Conservation (phyloP, 2,329 filamentous ascomycete species). For the Cadophora sp. region DNA sequence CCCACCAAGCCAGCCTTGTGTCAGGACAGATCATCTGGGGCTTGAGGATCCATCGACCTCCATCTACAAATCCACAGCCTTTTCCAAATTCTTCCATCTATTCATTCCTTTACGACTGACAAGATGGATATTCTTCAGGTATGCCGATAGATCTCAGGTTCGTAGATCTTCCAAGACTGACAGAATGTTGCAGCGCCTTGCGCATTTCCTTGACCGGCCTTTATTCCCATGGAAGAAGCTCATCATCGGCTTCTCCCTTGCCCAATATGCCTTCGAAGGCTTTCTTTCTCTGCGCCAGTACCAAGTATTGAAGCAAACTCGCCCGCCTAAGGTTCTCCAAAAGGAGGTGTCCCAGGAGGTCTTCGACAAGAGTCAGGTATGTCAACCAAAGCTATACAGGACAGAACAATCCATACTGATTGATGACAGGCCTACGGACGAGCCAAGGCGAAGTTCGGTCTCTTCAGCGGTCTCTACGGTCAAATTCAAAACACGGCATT, state of each 20-base stretch:
- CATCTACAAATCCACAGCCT: constrained; percentile 8
- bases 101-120: constrained; percentile 29
- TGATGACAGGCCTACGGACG: constrained; percentile 79
- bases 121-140: constrained; percentile 48
- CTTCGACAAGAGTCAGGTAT: constrained; percentile 89
- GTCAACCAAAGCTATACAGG: constrained; percentile 27
- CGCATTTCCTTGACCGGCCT: constrained; percentile 86
- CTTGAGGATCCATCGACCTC: background rate
- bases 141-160: constrained; percentile 17
- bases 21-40: constrained; percentile 21
- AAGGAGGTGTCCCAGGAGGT: constrained; percentile 89
- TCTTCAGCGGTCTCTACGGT: constrained; percentile 81
- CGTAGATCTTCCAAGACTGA: constrained; percentile 22
- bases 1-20: constrained; percentile 8
- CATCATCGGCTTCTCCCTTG: constrained; percentile 91
- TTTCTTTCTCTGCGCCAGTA: constrained; percentile 92
- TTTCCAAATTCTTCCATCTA: constrained; percentile 18
- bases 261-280: constrained; percentile 88
- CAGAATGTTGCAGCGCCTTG: constrained; percentile 65
- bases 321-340: constrained; percentile 83
- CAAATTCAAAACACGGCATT: constrained; percentile 89
- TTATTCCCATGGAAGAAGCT: constrained; percentile 97
- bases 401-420: constrained; percentile 27
- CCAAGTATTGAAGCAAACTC: constrained; percentile 78
- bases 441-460: constrained; percentile 90